Evolutionary conservation across 345 rosid species (phyloP).

Genomic region (Populus ilicifolia): DNA sequence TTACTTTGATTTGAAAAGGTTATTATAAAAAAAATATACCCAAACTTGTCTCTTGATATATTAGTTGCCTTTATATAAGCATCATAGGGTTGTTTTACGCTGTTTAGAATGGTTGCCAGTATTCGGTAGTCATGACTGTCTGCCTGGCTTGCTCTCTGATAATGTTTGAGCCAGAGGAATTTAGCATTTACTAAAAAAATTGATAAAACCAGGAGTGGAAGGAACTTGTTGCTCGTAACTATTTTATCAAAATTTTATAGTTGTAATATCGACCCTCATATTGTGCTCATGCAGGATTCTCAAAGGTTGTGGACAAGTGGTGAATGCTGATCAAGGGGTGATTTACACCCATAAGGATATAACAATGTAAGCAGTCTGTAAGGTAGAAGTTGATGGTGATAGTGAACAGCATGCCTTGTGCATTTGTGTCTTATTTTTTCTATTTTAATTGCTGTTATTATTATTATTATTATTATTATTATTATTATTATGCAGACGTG

Average conservation of each 20-base stretch:
- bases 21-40: background rate
- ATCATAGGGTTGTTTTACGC: background rate
- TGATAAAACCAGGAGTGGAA: background rate
- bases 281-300: slow-evolving; percentile 63
- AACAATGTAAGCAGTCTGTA: slow-evolving; percentile 10
- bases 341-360: slow-evolving; percentile 68
- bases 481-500: background rate
- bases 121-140: background rate
- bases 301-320: slow-evolving; percentile 89
- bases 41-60: background rate
- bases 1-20: background rate
- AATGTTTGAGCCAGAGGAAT: background rate
- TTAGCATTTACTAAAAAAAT: background rate
- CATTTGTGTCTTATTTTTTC: background rate
- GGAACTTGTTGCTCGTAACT: background rate
- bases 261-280: background rate
- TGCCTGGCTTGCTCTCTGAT: background rate
- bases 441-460: too few species aligned
- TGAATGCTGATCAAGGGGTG: slow-evolving; percentile 80
- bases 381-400: background rate
- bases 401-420: background rate
- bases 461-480: too few species aligned
- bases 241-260: background rate
- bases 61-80: background rate
- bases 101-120: background rate